Evolutionary conservation across 768 basidiomycete species (phyloP), one percentile per base, ranked within the genome.

Genomic region (Coprinellus aureogranulatus): DNA sequence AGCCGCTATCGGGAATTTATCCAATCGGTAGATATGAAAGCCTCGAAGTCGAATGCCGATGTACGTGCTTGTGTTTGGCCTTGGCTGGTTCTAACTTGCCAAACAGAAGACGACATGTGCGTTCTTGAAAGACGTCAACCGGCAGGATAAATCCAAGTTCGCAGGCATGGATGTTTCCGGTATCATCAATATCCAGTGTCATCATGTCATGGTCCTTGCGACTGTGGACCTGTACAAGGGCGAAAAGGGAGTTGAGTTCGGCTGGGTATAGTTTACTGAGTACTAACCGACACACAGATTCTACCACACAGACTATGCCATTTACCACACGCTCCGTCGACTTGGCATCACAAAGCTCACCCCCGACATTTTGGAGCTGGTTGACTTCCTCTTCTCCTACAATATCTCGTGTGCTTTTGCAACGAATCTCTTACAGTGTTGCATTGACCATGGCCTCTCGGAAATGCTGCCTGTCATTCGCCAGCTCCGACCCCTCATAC

Each of bases 171-270:
- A 63, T 22, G 60, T 67, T 1, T 66, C 66, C 0, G 70, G 70
- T 0, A 59, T 69, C 2, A 65, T 71, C 20, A 65, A 68, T 23
- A 44, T 62, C 3, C 66, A 69, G 48, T 72, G 71, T 42, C 51
- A 54, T 16, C 70, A 72, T 39, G 58, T 65, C 10, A 60, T 66
- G 14, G 54, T 68, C 12, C 30, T 59, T 9, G 59, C 64, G 3
- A 64, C 25, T 16, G 67, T 67, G 0, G 70, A 73, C 58, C 62
- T 73, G 11, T 64, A 71, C 28, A 31, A 59, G 0, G 70, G 70
- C 0, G 71, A 73, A 64, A 34, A 46, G 34, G 6, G 34, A 14
- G 34, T 34, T 34, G 14, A 14, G 14, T 6, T 34, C 34, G 6
- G 14, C 14, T 34, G 8, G 14, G 71, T 34, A 34, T 34, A 14